Evolutionary conservation across 192 early-diverging fungal species (phyloP).

Genomic region (Coemansia sp.): DNA sequence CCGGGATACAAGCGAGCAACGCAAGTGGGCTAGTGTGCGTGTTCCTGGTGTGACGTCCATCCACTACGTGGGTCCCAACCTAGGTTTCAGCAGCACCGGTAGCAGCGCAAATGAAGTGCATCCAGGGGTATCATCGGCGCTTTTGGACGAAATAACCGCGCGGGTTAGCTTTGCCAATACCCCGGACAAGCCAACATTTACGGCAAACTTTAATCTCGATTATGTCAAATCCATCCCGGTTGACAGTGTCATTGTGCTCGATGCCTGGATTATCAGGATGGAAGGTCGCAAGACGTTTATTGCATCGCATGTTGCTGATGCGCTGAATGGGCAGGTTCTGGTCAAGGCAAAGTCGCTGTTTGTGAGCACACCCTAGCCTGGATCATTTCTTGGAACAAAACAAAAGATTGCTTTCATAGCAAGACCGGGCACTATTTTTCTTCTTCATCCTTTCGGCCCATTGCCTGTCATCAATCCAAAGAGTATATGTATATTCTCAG

Average conservation of each 20-base stretch:
- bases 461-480: too few relatives aligned
- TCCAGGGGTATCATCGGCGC: conserved; percentile 25
- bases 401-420: background rate
- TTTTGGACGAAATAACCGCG: conserved; percentile 45
- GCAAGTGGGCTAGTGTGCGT: background rate
- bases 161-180: conserved; percentile 30
- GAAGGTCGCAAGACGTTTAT: conserved; percentile 46
- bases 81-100: conserved; percentile 15
- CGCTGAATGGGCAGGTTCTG: conserved; percentile 19
- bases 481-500: too few relatives aligned
- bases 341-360: conserved; percentile 36
- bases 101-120: conserved; percentile 7
- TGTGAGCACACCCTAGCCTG: conserved; percentile 18
- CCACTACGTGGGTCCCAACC: conserved; percentile 28
- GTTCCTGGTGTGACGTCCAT: conserved; percentile 36
- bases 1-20: background rate
- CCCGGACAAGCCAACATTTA: conserved; percentile 30
- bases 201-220: conserved; percentile 48
- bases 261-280: conserved; percentile 40
- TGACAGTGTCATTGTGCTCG: conserved; percentile 29
- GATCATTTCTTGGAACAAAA: background rate
- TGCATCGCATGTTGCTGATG: conserved; percentile 27
- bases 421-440: background rate
- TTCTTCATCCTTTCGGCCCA: too few relatives aligned
- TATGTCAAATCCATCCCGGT: conserved; percentile 16